Conservation (phyloP, 805 yeast species). For the Grigorovia transvaalensis region DNA sequence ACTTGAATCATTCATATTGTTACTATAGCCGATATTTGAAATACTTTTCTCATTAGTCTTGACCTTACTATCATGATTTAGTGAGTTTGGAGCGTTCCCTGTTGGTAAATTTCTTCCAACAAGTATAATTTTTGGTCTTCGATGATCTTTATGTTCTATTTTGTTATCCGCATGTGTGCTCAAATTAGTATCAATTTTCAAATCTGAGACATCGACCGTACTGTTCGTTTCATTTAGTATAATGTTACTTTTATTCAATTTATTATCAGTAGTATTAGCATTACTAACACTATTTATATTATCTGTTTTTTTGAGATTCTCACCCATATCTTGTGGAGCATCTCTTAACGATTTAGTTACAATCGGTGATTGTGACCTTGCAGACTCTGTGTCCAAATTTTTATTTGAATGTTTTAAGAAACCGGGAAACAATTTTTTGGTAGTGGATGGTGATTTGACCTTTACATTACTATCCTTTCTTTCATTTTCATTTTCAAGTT, state of each 20-base stretch:
- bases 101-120: not conserved
- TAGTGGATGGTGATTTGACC: not conserved
- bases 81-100: not conserved
- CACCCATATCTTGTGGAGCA: not conserved
- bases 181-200: not conserved
- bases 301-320: not conserved
- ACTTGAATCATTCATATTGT: too few relatives aligned
- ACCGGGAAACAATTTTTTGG: not conserved
- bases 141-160: not conserved
- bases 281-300: not conserved
- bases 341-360: not conserved
- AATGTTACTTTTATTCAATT: not conserved
- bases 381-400: not conserved
- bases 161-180: not conserved
- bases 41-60: not conserved
- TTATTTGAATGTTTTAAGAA: slow-evolving; percentile 1
- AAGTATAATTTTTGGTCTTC: not conserved
- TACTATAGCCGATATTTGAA: not conserved
- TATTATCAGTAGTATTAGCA: not conserved
- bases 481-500: not conserved
- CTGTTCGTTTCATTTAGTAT: not conserved
- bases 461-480: not conserved
- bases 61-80: not conserved
- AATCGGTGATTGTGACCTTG: not conserved
- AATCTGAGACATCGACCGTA: not conserved